Evolutionary conservation across 2,329 filamentous ascomycete genomes (phyloP).

Genomic region (Aspergillus sp.): DNA sequence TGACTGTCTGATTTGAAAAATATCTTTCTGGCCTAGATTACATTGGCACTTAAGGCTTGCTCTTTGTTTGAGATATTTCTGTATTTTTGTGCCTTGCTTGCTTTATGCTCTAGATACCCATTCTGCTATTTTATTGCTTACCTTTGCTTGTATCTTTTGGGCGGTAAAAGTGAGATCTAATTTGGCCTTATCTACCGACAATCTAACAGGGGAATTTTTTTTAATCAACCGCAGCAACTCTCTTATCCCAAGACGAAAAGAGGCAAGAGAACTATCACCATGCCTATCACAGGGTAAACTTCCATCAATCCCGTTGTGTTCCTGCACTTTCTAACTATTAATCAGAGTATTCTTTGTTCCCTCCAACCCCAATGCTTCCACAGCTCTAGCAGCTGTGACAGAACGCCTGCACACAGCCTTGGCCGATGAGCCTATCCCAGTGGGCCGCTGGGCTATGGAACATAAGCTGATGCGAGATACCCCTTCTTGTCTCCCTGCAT

Average conservation of each 20-base stretch:
- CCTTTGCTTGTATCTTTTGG: too few relatives aligned
- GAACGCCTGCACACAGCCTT: slow-evolving; percentile 35
- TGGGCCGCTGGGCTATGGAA: slow-evolving; percentile 37
- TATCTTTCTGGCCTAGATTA: too few relatives aligned
- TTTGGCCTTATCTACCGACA: too few relatives aligned
- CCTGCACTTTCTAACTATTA: slow-evolving; percentile 8
- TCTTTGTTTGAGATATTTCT: too few relatives aligned
- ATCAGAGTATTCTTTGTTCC: slow-evolving; percentile 40
- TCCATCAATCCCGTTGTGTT: background rate
- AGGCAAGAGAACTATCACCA: slow-evolving; percentile 7
- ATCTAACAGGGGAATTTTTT: background rate
- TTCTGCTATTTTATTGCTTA: background rate
- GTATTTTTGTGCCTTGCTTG: too few relatives aligned
- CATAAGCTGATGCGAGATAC: slow-evolving; percentile 42
- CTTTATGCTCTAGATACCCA: background rate
- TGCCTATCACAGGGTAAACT: slow-evolving; percentile 33
- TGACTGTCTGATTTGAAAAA: too few relatives aligned
- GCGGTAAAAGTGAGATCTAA: too few relatives aligned
- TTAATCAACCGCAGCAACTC: background rate
- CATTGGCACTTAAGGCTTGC: too few relatives aligned
- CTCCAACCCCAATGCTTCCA: slow-evolving; percentile 35
- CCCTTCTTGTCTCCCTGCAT: slow-evolving; percentile 33
- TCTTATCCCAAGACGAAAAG: too few relatives aligned
- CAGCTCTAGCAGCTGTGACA: slow-evolving; percentile 27
- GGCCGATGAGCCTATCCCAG: slow-evolving; percentile 27